Base-by-base conservation (phyloP, 2,329 filamentous ascomycete species). In the Tolypocladium cylindrosporum region DNA sequence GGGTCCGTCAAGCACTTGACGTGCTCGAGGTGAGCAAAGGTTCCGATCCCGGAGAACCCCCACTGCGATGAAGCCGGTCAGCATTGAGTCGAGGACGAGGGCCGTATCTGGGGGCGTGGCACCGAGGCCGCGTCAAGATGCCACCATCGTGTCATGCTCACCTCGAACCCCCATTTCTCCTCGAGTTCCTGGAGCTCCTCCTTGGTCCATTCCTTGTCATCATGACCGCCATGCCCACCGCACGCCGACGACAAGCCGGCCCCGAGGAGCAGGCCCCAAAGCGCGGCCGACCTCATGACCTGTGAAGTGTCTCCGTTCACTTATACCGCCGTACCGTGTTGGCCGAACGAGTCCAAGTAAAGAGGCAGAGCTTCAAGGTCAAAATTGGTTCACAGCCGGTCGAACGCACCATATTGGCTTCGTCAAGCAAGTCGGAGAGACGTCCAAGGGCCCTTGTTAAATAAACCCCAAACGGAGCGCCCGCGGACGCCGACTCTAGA, bases 11-110 rank as follows among this genome's bases (percentile, higher is more conserved):
- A 77, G 65, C 88, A 91, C 67, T 86, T 88, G 61, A 82, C 78
- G 62, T 90, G 78, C 64, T 83, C 78, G 37, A 90, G 77, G 66
- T 90, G 88, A 43, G 87, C 88, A 71, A 90, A 91, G 41, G 85
- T 85, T 56, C 85, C 85, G 61, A 94, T 89, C 59, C 90, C 90
- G 36, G 82, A 80, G 70, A 90, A 94, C 1, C 67, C 61, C 71
- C 72, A 74, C 71, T 74, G 37, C n/a, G 24, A 21, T 34, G 10
- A 40, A 34, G 19, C 16, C 10, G 4, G 41, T 54, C 13, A 48
- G 34, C 51, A 37, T 36, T 19, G 40, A 13, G 8, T 24, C 19
- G 16, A 34, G 24, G 13, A 1, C 6, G 14, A 19, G 21, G 43
- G 24, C 45, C 27, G 14, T 10, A 10, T 19, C 45, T 34, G n/a